These are phyloP conservation scores for Cercospora janseana DNA, from an alignment of 2,329 filamentous ascomycete genomes.

Conservation along the genomic window DNA sequence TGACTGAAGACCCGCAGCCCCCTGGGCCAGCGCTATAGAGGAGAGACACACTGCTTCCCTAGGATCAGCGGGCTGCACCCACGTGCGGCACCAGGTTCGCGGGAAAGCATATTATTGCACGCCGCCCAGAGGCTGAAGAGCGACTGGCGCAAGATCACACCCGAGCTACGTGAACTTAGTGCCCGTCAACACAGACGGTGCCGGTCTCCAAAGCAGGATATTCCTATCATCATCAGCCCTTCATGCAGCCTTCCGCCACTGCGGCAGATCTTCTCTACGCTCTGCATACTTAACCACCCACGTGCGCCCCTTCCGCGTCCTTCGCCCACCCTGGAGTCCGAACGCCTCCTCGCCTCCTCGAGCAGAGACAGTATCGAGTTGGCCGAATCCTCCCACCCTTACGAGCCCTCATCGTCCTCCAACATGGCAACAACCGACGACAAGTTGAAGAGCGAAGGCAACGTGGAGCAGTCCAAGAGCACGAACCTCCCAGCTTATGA, in stretches of 20 bases:
- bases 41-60: too few species aligned
- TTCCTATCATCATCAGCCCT: neutral
- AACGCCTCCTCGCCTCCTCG: conserved; percentile 19
- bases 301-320: neutral
- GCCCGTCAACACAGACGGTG: neutral
- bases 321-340: conserved; percentile 17
- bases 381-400: conserved; percentile 10
- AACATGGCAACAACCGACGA: conserved; percentile 22
- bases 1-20: too few species aligned
- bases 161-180: neutral
- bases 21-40: too few species aligned
- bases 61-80: neutral
- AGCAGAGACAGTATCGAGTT: conserved; percentile 21
- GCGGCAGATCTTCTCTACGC: conserved; percentile 8
- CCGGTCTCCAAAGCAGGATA: conserved; percentile 1
- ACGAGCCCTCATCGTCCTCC: neutral
- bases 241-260: conserved; percentile 7
- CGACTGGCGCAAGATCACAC: neutral
- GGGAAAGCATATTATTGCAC: conserved; percentile 2
- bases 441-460: conserved; percentile 18
- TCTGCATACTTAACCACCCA: neutral
- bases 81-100: conserved; percentile 3
- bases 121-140: neutral
- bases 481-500: conserved; percentile 16
- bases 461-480: neutral